phyloP scores from a whole-genome alignment of 2,329 filamentous ascomycete genomes.

The Scedosporium boydii region DNA sequence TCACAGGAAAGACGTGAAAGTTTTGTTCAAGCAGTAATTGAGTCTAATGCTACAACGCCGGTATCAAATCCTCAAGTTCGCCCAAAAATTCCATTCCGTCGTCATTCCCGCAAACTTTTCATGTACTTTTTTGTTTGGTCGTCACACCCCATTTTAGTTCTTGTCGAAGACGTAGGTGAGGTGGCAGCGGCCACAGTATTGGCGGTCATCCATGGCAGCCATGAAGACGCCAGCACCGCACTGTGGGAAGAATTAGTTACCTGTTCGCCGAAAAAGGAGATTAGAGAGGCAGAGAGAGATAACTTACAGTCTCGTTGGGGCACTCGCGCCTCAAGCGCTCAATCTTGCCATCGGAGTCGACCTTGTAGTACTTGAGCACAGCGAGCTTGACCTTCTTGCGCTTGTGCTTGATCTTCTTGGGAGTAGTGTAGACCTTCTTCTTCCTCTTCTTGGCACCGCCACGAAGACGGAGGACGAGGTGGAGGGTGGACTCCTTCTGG shows the following conservation, averaged over 20 bases:
- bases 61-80: conserved; percentile 9
- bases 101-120: conserved; percentile 4
- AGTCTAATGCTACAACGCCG: conserved; percentile 5
- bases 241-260: conserved; percentile 30
- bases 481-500: conserved; percentile 99
- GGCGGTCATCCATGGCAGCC: conserved; percentile 99
- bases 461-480: conserved; percentile 95
- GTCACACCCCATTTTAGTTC: conserved; percentile 31
- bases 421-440: conserved; percentile 99
- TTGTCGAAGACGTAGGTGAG: conserved; percentile 67
- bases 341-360: conserved; percentile 98
- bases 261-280: not conserved
- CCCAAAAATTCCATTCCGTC: conserved; percentile 10
- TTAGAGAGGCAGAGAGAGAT: not conserved
- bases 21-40: conserved; percentile 2
- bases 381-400: conserved; percentile 99
- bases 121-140: conserved; percentile 8
- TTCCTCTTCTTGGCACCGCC: conserved; percentile 99
- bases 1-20: not conserved
- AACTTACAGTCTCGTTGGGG: conserved; percentile 75
- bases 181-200: conserved; percentile 81
- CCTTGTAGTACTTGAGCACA: conserved; percentile 99
- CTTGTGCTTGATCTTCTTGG: conserved; percentile 99
- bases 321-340: conserved; percentile 98
- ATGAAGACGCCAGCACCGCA: conserved; percentile 99